Percentiles rank a stretch among this genome's conserved stretches.
These are phyloP conservation scores for Serendipita sp. DNA, from an alignment of 768 basidiomycete genomes.

Conservation along the genomic window DNA sequence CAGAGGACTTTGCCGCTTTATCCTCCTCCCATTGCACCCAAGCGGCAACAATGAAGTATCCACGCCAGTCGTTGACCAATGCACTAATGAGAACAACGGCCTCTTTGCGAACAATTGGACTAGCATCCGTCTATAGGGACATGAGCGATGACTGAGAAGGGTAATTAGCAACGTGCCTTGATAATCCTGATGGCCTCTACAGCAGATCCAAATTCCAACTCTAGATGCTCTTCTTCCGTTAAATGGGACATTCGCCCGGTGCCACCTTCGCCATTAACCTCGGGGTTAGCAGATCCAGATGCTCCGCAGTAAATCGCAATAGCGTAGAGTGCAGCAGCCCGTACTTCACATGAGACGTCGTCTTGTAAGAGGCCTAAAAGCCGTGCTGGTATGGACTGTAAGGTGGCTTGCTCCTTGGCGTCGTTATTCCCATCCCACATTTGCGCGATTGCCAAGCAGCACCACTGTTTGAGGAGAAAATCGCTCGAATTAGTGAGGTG, in stretches of 20 bases:
- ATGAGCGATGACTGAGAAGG: constrained; percentile 29
- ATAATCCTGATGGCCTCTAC: constrained; percentile 5
- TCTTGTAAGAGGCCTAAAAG: constrained; percentile 52
- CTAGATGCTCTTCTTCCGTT: constrained; percentile 63
- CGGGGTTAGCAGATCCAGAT: constrained; percentile 51
- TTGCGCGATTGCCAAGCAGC: constrained; percentile 78
- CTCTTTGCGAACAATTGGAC: constrained; percentile 93
- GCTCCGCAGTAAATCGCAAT: constrained; percentile 89
- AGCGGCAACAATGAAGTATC: constrained; percentile 88
- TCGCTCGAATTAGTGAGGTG: constrained; percentile 76
- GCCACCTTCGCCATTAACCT: constrained; percentile 64
- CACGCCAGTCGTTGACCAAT: constrained; percentile 90
- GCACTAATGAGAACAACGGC: constrained; percentile 80
- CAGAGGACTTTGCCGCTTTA: background rate
- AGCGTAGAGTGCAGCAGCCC: constrained; percentile 79
- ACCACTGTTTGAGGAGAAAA: constrained; percentile 89
- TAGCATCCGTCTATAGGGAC: constrained; percentile 73
- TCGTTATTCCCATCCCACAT: constrained; percentile 92
- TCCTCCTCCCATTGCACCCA: constrained; percentile 97
- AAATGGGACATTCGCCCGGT: constrained; percentile 63
- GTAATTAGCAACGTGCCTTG: constrained; percentile 2
- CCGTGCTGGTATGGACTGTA: constrained; percentile 63
- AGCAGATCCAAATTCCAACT: constrained; percentile 16
- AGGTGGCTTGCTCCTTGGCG: constrained; percentile 69
- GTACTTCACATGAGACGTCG: constrained; percentile 85